Conservation (phyloP, 2,329 filamentous ascomycete genomes). For the Mariannaea elegans region DNA sequence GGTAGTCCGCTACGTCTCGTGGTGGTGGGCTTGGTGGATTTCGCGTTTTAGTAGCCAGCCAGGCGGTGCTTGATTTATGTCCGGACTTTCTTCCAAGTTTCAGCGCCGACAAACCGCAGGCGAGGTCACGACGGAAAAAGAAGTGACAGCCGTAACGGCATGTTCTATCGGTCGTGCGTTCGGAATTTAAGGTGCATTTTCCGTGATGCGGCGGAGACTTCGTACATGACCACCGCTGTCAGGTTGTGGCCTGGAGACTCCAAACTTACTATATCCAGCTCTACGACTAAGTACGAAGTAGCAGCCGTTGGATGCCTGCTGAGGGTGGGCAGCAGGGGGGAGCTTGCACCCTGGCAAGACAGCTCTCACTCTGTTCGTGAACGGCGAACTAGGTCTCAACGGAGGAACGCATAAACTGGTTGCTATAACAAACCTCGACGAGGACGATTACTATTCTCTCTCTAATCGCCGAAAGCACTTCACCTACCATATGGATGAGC, state of each 20-base stretch:
- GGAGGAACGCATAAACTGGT: conserved; percentile 14
- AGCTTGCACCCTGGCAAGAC: conserved; percentile 17
- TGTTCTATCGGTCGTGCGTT: background rate
- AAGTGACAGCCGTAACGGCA: background rate
- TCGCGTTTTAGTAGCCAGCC: conserved; percentile 8
- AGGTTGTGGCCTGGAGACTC: conserved; percentile 12
- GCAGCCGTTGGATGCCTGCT: conserved; percentile 14
- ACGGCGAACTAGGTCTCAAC: conserved; percentile 9
- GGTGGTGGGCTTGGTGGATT: conserved; percentile 31
- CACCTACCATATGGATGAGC: background rate
- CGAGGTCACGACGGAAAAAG: background rate
- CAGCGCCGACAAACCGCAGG: background rate
- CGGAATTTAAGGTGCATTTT: background rate
- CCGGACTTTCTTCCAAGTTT: background rate
- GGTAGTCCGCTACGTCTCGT: conserved; percentile 23
- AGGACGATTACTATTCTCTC: background rate
- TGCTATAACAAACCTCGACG: conserved; percentile 6
- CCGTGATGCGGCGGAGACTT: conserved; percentile 1
- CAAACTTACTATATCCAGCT: conserved; percentile 16
- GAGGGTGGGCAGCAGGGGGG: conserved; percentile 20
- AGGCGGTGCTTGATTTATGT: background rate
- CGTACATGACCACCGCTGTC: conserved; percentile 6
- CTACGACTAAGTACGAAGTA: background rate
- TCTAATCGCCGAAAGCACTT: background rate
- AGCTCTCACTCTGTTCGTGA: conserved; percentile 16